Base-by-base conservation (phyloP, 371 early-diverging fungal genomes). In the Syncephalastrum monosporum region DNA sequence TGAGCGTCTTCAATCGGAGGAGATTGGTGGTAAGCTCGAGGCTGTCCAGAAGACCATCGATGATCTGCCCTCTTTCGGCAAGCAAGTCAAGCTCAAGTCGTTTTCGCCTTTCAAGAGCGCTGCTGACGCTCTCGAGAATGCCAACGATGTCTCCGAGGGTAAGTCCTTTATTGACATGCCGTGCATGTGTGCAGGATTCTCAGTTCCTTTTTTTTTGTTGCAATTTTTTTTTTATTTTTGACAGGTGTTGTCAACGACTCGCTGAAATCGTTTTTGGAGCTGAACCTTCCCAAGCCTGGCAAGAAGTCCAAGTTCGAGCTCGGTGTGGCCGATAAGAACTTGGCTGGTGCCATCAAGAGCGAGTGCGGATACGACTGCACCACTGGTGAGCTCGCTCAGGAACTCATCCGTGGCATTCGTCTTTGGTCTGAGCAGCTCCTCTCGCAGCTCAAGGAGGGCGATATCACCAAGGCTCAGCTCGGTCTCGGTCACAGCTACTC, bases 401-500 rank as follows among this genome's bases (percentile, higher is more conserved):
- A 99, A 69, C 71, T 97, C 48, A 74, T 95, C 63, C 94, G 99
- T 64, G 97, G 97, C 48, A 84, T 97, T 63, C 89, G 97, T 60
- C 68, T 92, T 54, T 96, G 95, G 79, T 86, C 88, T 27, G 94
- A 92, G 54, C 93, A 93, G 79, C 69, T 99, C 53, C 75, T 99
- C 50, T 74, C 84, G 48, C 93, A 92, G 72, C 77, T 97, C 54
- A 94, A 91, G 86, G 85, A 89, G 19, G 93, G 92, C 53, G 98
- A 98, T 73, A 73, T 96, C 51, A 89, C 89, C 65, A 89, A 89
- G 69, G 95, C 96, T 49, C 96, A 95, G 77, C 87, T 98, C 15
- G 99, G 97, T 80, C 83, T 98, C 55, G 98, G 99, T 65, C 98
- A 98, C 85, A 86, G 89, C 47, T 98, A 97, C 82, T 97, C 98